Percentiles rank a stretch among this genome's conserved stretches.
phyloP scores from a whole-genome alignment of 164 flowering plant genomes.

The Stephania yunnanensis region DNA sequence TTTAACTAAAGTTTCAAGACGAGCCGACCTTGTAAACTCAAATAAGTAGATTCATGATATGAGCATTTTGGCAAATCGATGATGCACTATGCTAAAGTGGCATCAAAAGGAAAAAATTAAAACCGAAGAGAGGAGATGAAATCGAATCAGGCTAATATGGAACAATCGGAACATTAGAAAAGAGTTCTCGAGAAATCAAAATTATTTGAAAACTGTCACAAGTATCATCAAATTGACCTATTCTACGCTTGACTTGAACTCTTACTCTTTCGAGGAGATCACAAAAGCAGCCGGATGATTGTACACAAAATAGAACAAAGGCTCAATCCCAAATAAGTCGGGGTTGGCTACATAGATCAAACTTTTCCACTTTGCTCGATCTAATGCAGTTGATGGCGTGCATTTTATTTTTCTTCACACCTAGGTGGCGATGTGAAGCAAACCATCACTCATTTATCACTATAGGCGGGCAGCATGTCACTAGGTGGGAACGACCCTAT shows the following conservation, averaged over 20 bases:
- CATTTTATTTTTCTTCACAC: too few relatives aligned
- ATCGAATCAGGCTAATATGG: neutral
- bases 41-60: neutral
- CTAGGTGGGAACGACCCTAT: too few relatives aligned
- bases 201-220: neutral
- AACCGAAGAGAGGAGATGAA: neutral
- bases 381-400: too few relatives aligned
- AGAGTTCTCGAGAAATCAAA: neutral
- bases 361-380: too few relatives aligned
- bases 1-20: neutral
- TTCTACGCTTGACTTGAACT: neutral
- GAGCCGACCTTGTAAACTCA: neutral
- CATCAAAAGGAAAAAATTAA: neutral
- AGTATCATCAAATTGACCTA: neutral
- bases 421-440: too few relatives aligned
- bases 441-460: too few relatives aligned
- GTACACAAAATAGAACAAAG: too few relatives aligned
- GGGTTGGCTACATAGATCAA: too few relatives aligned
- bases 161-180: neutral
- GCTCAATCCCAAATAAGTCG: too few relatives aligned
- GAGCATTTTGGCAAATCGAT: neutral
- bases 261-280: neutral
- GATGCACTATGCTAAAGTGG: neutral
- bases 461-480: too few relatives aligned
- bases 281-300: too few relatives aligned